Conservation (phyloP, 768 basidiomycete genomes). For the Suillus americanus region DNA sequence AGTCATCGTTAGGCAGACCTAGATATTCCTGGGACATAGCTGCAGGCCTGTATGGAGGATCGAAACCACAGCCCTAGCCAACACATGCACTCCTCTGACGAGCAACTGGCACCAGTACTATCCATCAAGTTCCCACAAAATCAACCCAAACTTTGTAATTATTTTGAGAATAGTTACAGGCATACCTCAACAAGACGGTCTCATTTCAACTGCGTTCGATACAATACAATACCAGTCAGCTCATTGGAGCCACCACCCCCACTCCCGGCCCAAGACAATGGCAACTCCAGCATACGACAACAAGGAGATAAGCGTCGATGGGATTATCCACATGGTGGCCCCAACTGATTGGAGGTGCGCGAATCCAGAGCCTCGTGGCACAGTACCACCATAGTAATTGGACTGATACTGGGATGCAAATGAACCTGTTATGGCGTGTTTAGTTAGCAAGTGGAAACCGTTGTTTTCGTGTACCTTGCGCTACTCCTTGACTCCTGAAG, state of each 20-base stretch:
- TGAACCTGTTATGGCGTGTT: not conserved
- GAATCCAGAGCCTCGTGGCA: constrained; percentile 6
- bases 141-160: not conserved
- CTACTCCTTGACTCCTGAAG: constrained; percentile 2
- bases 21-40: no score
- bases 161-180: not conserved
- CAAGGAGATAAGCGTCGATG: not conserved
- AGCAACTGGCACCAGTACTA: not conserved
- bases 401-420: constrained; percentile 11
- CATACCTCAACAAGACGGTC: not conserved
- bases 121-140: not conserved
- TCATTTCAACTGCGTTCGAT: not conserved
- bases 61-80: no score
- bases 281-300: not conserved
- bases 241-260: not conserved
- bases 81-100: not conserved
- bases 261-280: not conserved
- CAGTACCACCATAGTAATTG: constrained; percentile 1
- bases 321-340: not conserved
- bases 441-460: not conserved
- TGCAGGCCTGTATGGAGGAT: no score
- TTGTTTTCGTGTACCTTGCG: not conserved
- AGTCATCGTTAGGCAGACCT: no score
- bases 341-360: constrained; percentile 8
- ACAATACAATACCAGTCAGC: not conserved